Percentiles rank a stretch among this genome's conserved stretches.
Conservation (phyloP, 805 yeast genomes). For the Myxozyma vanderwaltii region DNA sequence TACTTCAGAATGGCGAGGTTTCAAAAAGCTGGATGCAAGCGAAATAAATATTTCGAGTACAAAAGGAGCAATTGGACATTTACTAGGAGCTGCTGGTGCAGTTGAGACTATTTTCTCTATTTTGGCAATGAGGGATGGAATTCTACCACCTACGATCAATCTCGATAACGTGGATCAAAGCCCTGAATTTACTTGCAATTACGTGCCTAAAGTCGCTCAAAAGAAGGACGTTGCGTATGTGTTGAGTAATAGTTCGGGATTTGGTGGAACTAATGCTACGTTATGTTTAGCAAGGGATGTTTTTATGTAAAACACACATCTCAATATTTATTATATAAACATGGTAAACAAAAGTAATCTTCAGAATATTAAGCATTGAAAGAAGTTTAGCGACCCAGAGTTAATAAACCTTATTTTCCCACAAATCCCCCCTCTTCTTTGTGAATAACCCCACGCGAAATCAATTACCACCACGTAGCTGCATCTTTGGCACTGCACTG, state of each 20-base stretch:
- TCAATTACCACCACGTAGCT: too few relatives aligned
- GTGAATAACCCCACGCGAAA: too few relatives aligned
- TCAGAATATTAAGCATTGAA: too few relatives aligned
- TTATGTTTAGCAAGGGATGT: constrained; percentile 52
- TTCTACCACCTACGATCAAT: constrained; percentile 81
- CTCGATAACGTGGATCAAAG: constrained; percentile 56
- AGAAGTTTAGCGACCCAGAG: too few relatives aligned
- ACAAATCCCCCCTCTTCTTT: too few relatives aligned
- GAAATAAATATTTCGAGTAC: constrained; percentile 64
- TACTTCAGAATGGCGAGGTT: constrained; percentile 12
- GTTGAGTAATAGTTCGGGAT: constrained; percentile 89
- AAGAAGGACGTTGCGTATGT: constrained; percentile 55
- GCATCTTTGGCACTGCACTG: too few relatives aligned
- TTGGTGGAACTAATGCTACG: constrained; percentile 94
- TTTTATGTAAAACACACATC: constrained; percentile 5
- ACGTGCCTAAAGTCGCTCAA: constrained; percentile 55
- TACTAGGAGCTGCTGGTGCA: constrained; percentile 94
- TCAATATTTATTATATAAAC: too few relatives aligned
- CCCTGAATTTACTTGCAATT: constrained; percentile 54
- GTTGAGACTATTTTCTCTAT: constrained; percentile 85
- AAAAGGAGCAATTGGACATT: constrained; percentile 91
- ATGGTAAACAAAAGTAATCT: too few relatives aligned
- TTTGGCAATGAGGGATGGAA: constrained; percentile 57
- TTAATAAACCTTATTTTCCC: too few relatives aligned
- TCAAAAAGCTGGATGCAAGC: constrained; percentile 10